These are phyloP conservation scores for Suhomyces choctaworum DNA, from an alignment of 1,139 yeast genomes.

Conservation along the genomic window DNA sequence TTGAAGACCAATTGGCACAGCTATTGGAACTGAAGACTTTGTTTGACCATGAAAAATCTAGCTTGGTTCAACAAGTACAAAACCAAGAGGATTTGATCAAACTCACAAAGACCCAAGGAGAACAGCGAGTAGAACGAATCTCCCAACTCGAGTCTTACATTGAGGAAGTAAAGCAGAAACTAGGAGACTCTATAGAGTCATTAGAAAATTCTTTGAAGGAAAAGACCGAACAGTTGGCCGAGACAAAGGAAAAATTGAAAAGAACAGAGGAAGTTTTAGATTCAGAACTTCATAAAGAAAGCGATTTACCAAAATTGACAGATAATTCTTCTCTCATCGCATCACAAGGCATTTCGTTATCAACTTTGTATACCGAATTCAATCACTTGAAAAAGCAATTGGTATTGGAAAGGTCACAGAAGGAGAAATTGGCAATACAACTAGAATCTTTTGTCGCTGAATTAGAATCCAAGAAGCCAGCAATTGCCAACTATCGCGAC, in stretches of 20 bases:
- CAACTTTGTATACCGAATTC: constrained; percentile 69
- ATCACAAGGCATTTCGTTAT: constrained; percentile 60
- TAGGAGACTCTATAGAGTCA: constrained; percentile 30
- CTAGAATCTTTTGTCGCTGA: constrained; percentile 72
- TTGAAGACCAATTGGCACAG: constrained; percentile 48
- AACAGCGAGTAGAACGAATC: constrained; percentile 49
- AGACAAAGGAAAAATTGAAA: constrained; percentile 37
- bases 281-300: constrained; percentile 41
- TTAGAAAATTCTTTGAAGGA: constrained; percentile 26
- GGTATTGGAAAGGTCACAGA: constrained; percentile 68
- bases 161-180: constrained; percentile 41
- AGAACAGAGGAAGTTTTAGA: constrained; percentile 47
- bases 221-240: constrained; percentile 36
- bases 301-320: constrained; percentile 40
- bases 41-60: constrained; percentile 44
- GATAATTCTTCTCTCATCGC: constrained; percentile 46
- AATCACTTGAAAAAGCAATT: constrained; percentile 65
- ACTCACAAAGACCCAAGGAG: constrained; percentile 54
- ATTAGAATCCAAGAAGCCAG: constrained; percentile 78
- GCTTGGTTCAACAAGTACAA: constrained; percentile 60
- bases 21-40: constrained; percentile 32
- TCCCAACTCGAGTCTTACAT: constrained; percentile 48
- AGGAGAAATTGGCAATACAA: constrained; percentile 68
- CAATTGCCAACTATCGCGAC: constrained; percentile 65
- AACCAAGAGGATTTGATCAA: constrained; percentile 64